Evolutionary conservation across 306 rosid genomes (phyloP), one percentile per base, ranked within the genome.

Genomic region (Cicer bijugum): DNA sequence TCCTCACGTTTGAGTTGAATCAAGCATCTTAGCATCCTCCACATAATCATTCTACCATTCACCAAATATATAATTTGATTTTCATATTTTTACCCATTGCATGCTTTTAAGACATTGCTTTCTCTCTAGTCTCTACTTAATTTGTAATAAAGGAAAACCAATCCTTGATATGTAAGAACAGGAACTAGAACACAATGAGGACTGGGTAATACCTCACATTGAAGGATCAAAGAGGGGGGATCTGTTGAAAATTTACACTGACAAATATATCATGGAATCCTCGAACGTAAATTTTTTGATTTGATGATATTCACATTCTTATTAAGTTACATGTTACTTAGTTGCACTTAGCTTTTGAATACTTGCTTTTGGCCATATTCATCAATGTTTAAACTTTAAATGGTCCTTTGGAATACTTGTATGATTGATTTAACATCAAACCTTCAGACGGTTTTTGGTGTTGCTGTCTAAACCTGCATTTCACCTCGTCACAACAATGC

Each of bases 341-440:
- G 15, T 50, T 5, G 52, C 9, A 46, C 50, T 35, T 60, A 38
- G 47, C 50, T 65, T 64, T 65, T 15, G 46, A 53, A 55, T 63
- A 20, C 66, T 37, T 61, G 45, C 46, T 23, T 51, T n/a, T 64
- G 57, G 12, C 45, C 65, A 65, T 52, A 17, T 50, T 42, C 37
- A n/a, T 43, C 35, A 28, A 28, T 28, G 35, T 28, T 28, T 43
- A 44, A 42, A 52, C 19, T 64, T 64, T 40, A 65, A 65, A 51
- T 10, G 46, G 20, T 53, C 60, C 46, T 53, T 53, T 53, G 58
- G 58, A 59, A 64, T 6, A 23, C 35, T 66, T 65, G 17, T 59
- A 42, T 75, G 67, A 68, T 46, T 58, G 62, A 60, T 67, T 55
- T 68, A 40, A 53, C 71, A 69, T 37, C 46, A 47, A 15, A 47